Evolutionary conservation across 441 rosid species (phyloP), one percentile per base, ranked within the genome.

Genomic region (Gossypium laxum): DNA sequence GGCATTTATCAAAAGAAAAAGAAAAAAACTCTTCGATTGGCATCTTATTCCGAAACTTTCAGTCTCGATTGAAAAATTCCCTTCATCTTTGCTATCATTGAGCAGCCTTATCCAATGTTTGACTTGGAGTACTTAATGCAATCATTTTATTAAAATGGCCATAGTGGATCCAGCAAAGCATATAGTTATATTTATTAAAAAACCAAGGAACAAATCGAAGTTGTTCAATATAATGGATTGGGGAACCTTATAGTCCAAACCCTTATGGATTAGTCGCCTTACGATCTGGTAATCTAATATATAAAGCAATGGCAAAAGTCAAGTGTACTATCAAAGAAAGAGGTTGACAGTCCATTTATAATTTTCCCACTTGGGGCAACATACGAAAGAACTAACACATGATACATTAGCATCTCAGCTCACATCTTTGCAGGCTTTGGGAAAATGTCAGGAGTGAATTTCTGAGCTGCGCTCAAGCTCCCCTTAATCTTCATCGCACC

Each of bases 401-500:
- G 38, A 18, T 3, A 21, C 63, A 54, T 55, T 69, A 34, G 11
- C 30, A 38, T 69, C 71, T 11, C 14, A 6, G 74, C 67, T 93
- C 87, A 93, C 86, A 93, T 69, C 90, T 91, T 93, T 0, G 98
- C 76, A 12, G 90, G 96, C 85, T 91, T 93, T 1, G 98, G 98
- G 89, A 93, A 93, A 76, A 91, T 89, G 77, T 88, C 98, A 0
- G 97, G 98, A 8, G 98, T 87, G 78, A 93, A 88, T 67, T 93
- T 91, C 86, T 89, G 96, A 0, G 98, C 98, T 0, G 97, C 95
- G 71, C 87, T 88, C 73, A 93, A 82, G 73, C 96, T 93, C 67
- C 98, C 98, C 82, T 88, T 91, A 60, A 93, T 81, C 91, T 93
- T 93, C 93, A 93, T 82, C 0, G 87, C 87, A 38, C 98, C 98